Evolutionary conservation across 352 stramenopile species (phyloP).

Genomic region (Globisporangium radiosum): DNA sequence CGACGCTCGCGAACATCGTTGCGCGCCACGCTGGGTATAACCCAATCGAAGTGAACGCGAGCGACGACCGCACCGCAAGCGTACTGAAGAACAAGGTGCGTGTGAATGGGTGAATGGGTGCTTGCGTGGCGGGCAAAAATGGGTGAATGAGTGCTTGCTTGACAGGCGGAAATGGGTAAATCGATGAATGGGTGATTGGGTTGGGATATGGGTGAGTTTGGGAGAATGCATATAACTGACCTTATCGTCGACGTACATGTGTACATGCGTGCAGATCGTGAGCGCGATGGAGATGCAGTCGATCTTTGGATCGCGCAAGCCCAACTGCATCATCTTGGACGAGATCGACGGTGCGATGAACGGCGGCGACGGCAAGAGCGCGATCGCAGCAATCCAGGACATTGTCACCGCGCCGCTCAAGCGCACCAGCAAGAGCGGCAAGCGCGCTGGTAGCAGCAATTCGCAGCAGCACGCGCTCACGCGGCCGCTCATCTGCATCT

Average conservation of each 20-base stretch:
- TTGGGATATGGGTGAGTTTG: too few species aligned
- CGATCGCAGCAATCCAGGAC: constrained; percentile 90
- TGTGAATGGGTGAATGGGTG: background rate
- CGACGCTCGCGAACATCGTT: constrained; percentile 95
- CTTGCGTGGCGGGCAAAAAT: too few species aligned
- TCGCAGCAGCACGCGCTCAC: constrained; percentile 71
- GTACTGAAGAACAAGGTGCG: constrained; percentile 88
- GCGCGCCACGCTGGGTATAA: constrained; percentile 95
- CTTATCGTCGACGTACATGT: too few species aligned
- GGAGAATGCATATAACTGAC: too few species aligned
- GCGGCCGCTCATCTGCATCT: constrained; percentile 97
- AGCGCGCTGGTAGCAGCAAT: constrained; percentile 18
- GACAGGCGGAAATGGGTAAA: too few species aligned
- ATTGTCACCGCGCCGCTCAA: constrained; percentile 80
- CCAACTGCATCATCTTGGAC: constrained; percentile 98
- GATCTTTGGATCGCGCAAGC: constrained; percentile 82
- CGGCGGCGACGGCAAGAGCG: constrained; percentile 69
- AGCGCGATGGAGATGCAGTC: constrained; percentile 91
- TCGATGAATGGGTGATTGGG: too few species aligned
- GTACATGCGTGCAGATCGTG: constrained; percentile 33
- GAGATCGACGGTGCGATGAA: constrained; percentile 96
- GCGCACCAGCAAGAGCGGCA: constrained; percentile 21
- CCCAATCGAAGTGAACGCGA: constrained; percentile 97
- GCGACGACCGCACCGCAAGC: constrained; percentile 92
- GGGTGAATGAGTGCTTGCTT: background rate